Base-by-base conservation (phyloP, 2,329 filamentous ascomycete genomes). In the Colletotrichum chlorophyti region DNA sequence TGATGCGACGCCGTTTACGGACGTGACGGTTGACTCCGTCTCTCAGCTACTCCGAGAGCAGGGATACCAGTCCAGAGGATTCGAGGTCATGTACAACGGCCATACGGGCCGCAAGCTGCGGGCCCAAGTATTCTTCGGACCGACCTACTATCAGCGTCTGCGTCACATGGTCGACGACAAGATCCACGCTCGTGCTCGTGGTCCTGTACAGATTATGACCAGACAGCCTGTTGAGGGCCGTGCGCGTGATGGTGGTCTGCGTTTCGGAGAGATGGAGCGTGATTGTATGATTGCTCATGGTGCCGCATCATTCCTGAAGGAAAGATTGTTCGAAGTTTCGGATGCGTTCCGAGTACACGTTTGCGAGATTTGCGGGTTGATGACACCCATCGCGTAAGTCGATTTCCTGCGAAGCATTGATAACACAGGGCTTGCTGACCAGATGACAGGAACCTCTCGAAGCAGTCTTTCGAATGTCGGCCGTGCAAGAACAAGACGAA, bases 261-360 rank as follows among this genome's bases (percentile, higher is more conserved):
- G 96, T 72, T 99, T 99, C 86, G 95, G 95, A 88, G 95, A 99
- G 83, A 99, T 99, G 95, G 96, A 99, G 78, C 94, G 96, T 80
- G 96, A 99, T 86, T 99, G 95, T 75, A 99, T 99, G 95, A 99
- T 99, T 80, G 93, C 96, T n/a, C 96, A 99, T 74, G 95, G 95
- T 72, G 95, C 96, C 4, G 94, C 92, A 52, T 90, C 93, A 2
- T 99, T 99, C 84, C 79, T 99, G 71, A 99, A 99, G 79, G 95
- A 99, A 81, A 87, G 95, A 69, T 79, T 99, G 58, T 97, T 99
- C 69, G 94, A 98, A 73, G 95, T 99, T 47, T 97, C 92, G 50
- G 95, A 99, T 79, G 94, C 95, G 32, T 99, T 98, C 84, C 85
- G 93, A 74, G 95, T 99, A 59, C 95, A 99, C 76, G 90, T 99